Evolutionary conservation across 345 rosid genomes (phyloP), one percentile per base, ranked within the genome.

Genomic region (Eucalyptus cladocalyx): DNA sequence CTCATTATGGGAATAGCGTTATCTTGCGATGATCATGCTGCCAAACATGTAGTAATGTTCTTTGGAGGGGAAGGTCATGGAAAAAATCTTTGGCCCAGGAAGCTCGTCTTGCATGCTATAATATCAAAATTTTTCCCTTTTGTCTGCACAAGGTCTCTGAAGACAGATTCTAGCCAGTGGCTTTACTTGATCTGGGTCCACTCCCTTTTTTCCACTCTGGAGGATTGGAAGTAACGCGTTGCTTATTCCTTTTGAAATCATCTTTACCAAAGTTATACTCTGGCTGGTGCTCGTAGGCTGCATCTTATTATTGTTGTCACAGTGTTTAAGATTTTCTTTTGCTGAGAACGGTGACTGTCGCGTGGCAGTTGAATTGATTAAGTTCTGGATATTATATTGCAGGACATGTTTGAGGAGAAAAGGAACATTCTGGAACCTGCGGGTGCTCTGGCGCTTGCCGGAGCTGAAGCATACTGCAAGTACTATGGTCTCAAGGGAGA

Each of bases 401-500:
- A 98, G 99, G 98, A 96, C 93, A 96, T 98, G 99, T 96, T 95
- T 92, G 99, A 97, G 95, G 99, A 98, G 96, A 96, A 96, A 92
- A 93, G 98, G 90, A 98, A 93, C 94, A 97, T 97, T 91, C 88
- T 98, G 87, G 99, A 98, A 92, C 99, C 99, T 89, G 99, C 99
- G 21, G 99, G 99, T 42, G 99, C 99, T 43, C 97, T 98, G 89
- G 94, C 99, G 11, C 95, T 98, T 91, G 99, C 99, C 81, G 99
- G 99, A 87, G 98, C 98, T 47, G 98, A 98, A 94, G 99, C 99
- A 87, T 98, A 98, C 91, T 98, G 99, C 93, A 96, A 95, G 90
- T 98, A 97, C 86, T 96, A 96, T 89, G 95, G 96, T n/a, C 90
- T 98, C n/a, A 92, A 92, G 89, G 97, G 96, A 86, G 94, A 91